Percentiles rank a stretch among this genome's conserved stretches.
Conservation (phyloP, 805 yeast genomes). For the Brettanomyces sp. region DNA sequence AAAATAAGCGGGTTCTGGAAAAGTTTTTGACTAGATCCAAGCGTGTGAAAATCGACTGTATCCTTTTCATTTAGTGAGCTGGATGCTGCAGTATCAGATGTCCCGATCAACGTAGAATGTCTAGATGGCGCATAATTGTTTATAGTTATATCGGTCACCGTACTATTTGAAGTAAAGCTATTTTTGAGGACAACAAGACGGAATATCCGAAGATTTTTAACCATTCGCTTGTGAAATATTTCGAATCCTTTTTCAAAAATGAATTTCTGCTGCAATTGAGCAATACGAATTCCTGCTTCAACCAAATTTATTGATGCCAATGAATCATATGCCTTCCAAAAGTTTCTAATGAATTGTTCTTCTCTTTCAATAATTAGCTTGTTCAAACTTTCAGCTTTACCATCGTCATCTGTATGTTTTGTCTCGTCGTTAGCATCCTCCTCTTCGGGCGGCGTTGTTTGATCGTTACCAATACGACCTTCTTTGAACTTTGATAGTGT, state of each 20-base stretch:
- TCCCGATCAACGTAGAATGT: not conserved
- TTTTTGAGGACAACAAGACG: slow-evolving; percentile 83
- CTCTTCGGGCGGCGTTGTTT: slow-evolving; percentile 9
- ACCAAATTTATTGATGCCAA: slow-evolving; percentile 42
- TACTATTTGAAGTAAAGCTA: slow-evolving; percentile 27
- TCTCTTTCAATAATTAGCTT: slow-evolving; percentile 21
- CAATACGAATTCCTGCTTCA: slow-evolving; percentile 66
- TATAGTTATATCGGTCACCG: slow-evolving; percentile 8
- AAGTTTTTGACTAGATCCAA: slow-evolving; percentile 58
- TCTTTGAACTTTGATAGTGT: not conserved
- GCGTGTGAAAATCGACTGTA: slow-evolving; percentile 22
- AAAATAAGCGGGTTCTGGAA: slow-evolving; percentile 84
- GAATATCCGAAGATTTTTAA: slow-evolving; percentile 72
- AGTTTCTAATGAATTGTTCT: slow-evolving; percentile 27
- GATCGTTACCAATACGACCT: slow-evolving; percentile 3
- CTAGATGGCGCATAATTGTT: slow-evolving; percentile 9
- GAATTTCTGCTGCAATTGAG: slow-evolving; percentile 74
- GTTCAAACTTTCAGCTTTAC: slow-evolving; percentile 22
- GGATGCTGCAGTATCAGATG: slow-evolving; percentile 4
- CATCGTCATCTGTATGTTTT: slow-evolving; percentile 6
- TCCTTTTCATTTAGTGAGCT: slow-evolving; percentile 15
- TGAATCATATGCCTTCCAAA: slow-evolving; percentile 55
- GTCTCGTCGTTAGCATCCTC: slow-evolving; percentile 9
- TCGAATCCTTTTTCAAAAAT: slow-evolving; percentile 85
- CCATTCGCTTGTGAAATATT: slow-evolving; percentile 71